A percentile compares a stretch with the other conserved stretches of the same genome.
phyloP scores from a whole-genome alignment of 2,329 filamentous ascomycete species.

The Metarhizium humberi region DNA sequence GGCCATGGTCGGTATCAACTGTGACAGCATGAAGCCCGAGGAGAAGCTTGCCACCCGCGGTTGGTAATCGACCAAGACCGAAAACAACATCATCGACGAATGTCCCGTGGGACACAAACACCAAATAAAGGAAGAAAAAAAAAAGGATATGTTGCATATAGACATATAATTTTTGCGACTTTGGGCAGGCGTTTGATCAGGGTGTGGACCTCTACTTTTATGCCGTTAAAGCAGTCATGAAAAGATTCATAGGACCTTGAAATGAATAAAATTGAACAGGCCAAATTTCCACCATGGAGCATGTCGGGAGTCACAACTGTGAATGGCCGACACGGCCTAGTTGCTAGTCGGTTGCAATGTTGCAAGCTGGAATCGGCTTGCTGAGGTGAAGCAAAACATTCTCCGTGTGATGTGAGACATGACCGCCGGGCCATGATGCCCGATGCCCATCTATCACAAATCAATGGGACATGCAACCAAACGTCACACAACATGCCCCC shows the following conservation, averaged over 20 bases:
- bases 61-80: conserved; percentile 48
- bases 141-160: not conserved
- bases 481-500: too few species aligned
- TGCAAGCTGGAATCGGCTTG: too few species aligned
- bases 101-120: not conserved
- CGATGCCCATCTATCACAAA: too few species aligned
- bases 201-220: not conserved
- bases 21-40: conserved; percentile 62
- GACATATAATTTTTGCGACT: conserved; percentile 1
- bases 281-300: not conserved
- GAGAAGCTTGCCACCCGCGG: conserved; percentile 81
- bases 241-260: not conserved
- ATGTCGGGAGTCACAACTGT: too few species aligned
- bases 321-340: too few species aligned
- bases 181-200: conserved; percentile 3
- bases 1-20: conserved; percentile 96
- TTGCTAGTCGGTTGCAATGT: too few species aligned
- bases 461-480: too few species aligned
- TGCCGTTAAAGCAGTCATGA: not conserved
- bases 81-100: not conserved
- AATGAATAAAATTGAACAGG: not conserved
- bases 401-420: too few species aligned
- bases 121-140: not conserved
- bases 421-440: too few species aligned
- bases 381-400: too few species aligned